phyloP scores from a whole-genome alignment of 148 eudicot genomes.

The Oxyria digyna region DNA sequence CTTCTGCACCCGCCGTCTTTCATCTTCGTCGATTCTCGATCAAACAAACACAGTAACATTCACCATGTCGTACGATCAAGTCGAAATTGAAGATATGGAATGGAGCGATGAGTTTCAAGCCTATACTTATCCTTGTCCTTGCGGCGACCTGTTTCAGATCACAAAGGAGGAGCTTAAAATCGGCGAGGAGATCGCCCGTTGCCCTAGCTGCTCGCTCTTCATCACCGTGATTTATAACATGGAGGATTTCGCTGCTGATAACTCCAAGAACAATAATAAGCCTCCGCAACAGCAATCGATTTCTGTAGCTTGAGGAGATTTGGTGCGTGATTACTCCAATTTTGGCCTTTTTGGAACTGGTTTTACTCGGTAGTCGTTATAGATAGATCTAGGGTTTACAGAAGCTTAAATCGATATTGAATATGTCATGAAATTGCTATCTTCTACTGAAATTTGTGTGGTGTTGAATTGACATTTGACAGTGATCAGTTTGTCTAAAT shows the following conservation, averaged over 20 bases:
- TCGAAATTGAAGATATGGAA: conserved; percentile 99
- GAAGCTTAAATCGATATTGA: background rate
- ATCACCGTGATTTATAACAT: conserved; percentile 74
- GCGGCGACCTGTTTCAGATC: conserved; percentile 86
- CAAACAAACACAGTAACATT: background rate
- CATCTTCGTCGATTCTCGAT: background rate
- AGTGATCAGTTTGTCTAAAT: too few relatives aligned
- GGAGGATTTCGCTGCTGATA: conserved; percentile 49
- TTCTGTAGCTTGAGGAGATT: conserved; percentile 37
- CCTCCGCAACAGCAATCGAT: conserved; percentile 50
- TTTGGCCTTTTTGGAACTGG: background rate
- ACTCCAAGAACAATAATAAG: conserved; percentile 18
- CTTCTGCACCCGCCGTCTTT: too few relatives aligned
- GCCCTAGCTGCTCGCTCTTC: conserved; percentile 89
- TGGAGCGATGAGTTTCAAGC: conserved; percentile 78
- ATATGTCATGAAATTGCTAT: background rate
- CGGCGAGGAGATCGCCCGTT: conserved; percentile 91
- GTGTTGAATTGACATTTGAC: background rate
- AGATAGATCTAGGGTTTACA: background rate
- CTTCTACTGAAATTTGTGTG: background rate
- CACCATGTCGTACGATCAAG: conserved; percentile 89
- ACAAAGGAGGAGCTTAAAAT: conserved; percentile 63
- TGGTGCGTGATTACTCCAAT: background rate
- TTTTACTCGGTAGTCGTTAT: background rate
- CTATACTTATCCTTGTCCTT: conserved; percentile 81